These are phyloP conservation scores for Penicillium corylophilum DNA, from an alignment of 2,329 filamentous ascomycete species.

Conservation along the genomic window DNA sequence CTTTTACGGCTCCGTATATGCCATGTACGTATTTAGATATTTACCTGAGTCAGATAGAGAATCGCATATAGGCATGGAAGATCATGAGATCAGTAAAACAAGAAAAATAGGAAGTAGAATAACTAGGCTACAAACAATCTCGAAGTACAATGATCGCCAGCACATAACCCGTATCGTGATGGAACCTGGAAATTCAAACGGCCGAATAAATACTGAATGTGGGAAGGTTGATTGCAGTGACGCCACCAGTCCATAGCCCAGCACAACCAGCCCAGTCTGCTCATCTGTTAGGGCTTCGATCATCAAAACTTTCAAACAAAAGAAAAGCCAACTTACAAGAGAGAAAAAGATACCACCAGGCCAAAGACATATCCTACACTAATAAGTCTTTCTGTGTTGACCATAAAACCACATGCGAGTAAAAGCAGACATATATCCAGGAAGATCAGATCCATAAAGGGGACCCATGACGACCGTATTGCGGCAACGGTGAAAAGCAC, in stretches of 20 bases:
- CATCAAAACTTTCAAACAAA: neutral
- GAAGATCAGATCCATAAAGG: slow-evolving; percentile 24
- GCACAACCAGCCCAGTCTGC: slow-evolving; percentile 24
- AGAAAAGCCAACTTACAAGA: slow-evolving; percentile 20
- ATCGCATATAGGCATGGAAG: no score
- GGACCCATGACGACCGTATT: slow-evolving; percentile 25
- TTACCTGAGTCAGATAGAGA: no score
- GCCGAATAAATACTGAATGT: slow-evolving; percentile 8
- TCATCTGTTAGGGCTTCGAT: neutral
- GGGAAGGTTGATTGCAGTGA: slow-evolving; percentile 21
- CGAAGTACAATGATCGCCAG: no score
- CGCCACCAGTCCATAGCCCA: slow-evolving; percentile 17
- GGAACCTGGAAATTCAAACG: no score
- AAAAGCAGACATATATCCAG: slow-evolving; percentile 25
- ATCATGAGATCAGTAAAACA: no score
- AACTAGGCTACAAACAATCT: no score
- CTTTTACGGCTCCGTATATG: no score
- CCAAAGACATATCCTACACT: slow-evolving; percentile 24
- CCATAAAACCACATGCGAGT: slow-evolving; percentile 29
- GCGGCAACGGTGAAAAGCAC: slow-evolving; percentile 27
- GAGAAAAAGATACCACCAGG: slow-evolving; percentile 23
- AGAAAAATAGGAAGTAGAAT: no score
- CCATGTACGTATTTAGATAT: no score
- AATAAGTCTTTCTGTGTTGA: slow-evolving; percentile 12
- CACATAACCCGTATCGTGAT: no score